These are phyloP conservation scores for Cladorrhinum samala DNA, from an alignment of 495 filamentous ascomycete species.

Conservation along the genomic window DNA sequence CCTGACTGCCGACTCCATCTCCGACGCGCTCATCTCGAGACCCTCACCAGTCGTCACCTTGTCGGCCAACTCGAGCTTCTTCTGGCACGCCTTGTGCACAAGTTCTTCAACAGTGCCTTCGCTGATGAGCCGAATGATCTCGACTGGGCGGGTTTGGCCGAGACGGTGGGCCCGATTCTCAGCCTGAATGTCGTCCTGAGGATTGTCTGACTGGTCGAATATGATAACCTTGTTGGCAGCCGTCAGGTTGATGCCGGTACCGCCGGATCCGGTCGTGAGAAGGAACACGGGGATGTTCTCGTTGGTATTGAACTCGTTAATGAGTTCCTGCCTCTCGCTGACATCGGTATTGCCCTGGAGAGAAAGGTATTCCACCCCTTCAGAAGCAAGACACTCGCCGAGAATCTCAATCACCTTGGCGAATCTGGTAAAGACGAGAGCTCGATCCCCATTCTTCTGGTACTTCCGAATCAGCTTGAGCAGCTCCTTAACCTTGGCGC, in stretches of 20 bases:
- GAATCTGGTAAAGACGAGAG: constrained; percentile 88
- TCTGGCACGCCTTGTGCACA: constrained; percentile 80
- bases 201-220: constrained; percentile 93
- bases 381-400: constrained; percentile 68
- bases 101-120: constrained; percentile 86
- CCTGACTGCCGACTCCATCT: constrained; percentile 28
- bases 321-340: constrained; percentile 72
- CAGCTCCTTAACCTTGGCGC: constrained; percentile 80
- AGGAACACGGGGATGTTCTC: constrained; percentile 82
- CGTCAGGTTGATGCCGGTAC: constrained; percentile 90
- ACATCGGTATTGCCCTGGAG: constrained; percentile 84
- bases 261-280: constrained; percentile 86
- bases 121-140: constrained; percentile 75
- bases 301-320: constrained; percentile 77
- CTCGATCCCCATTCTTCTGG: constrained; percentile 76
- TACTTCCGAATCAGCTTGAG: constrained; percentile 64
- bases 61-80: constrained; percentile 87
- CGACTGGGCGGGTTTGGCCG: constrained; percentile 82
- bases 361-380: constrained; percentile 67
- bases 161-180: constrained; percentile 95
- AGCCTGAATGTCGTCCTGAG: constrained; percentile 92
- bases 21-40: constrained; percentile 23
- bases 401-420: constrained; percentile 87
- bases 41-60: constrained; percentile 50
- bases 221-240: constrained; percentile 96